Evolutionary conservation across 2,329 filamentous ascomycete genomes (phyloP).

Genomic region (Verticillium alfalfae): DNA sequence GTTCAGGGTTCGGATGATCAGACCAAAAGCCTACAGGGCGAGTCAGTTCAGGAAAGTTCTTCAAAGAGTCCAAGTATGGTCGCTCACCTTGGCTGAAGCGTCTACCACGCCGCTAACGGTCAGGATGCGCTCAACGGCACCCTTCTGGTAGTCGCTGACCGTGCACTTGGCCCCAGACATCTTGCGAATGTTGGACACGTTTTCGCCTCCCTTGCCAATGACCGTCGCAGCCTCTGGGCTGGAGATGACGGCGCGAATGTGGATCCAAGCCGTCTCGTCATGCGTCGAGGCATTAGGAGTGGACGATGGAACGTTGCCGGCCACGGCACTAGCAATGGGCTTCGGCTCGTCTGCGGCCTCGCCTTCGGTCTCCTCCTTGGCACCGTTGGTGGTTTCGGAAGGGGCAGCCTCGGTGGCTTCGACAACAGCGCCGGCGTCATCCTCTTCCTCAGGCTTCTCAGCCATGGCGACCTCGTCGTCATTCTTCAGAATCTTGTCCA

Average conservation of each 20-base stretch:
- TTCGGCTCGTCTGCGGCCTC: constrained; percentile 57
- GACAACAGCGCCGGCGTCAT: constrained; percentile 28
- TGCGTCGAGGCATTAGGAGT: constrained; percentile 51
- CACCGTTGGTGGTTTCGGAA: constrained; percentile 42
- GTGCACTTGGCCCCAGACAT: constrained; percentile 97
- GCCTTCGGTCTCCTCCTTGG: constrained; percentile 58
- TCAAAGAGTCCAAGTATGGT: background rate
- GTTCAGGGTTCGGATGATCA: constrained; percentile 97
- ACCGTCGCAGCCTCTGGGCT: constrained; percentile 96
- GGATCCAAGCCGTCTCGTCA: constrained; percentile 94
- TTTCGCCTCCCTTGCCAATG: constrained; percentile 98
- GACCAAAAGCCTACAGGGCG: constrained; percentile 71
- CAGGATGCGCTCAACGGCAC: constrained; percentile 93
- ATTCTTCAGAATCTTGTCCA: constrained; percentile 83
- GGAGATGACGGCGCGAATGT: constrained; percentile 93
- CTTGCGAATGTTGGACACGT: constrained; percentile 93
- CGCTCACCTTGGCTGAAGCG: constrained; percentile 82
- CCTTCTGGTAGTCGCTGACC: constrained; percentile 95
- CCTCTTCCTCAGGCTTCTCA: constrained; percentile 30
- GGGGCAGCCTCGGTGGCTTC: constrained; percentile 36
- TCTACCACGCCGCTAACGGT: constrained; percentile 96
- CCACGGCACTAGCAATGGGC: constrained; percentile 30
- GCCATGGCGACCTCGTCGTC: constrained; percentile 48
- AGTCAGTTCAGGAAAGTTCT: background rate
- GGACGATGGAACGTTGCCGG: constrained; percentile 24